Conservation (phyloP, 1,139 yeast species). For the Taphrina pruni region DNA sequence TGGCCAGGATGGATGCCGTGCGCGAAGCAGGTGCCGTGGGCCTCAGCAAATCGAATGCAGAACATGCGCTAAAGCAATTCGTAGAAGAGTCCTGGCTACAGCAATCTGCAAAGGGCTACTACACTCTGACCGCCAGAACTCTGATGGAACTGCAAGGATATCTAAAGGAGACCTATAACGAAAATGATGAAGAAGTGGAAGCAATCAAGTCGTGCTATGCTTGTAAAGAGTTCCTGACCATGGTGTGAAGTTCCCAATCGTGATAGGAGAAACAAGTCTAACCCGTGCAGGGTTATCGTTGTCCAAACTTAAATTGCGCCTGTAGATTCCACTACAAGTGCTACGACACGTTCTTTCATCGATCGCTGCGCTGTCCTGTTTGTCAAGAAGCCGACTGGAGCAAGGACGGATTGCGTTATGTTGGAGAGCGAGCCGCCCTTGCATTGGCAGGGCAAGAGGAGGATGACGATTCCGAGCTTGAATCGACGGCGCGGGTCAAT, state of each 20-base stretch:
- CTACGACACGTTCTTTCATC: slow-evolving; percentile 17
- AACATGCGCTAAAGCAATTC: slow-evolving; percentile 29
- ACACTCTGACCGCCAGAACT: slow-evolving; percentile 29
- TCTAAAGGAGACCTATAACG: slow-evolving; percentile 29
- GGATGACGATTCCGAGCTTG: not conserved
- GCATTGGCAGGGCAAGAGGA: not conserved
- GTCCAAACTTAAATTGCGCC: slow-evolving; percentile 32
- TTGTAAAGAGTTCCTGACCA: slow-evolving; percentile 13
- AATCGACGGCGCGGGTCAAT: not conserved
- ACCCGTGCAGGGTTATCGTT: slow-evolving; percentile 28
- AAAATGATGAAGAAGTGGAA: slow-evolving; percentile 22
- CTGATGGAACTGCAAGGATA: slow-evolving; percentile 38
- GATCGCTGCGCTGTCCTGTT: slow-evolving; percentile 12
- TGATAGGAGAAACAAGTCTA: not conserved
- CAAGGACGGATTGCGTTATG: slow-evolving; percentile 2
- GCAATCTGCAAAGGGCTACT: slow-evolving; percentile 25
- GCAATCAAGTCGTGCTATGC: slow-evolving; percentile 19
- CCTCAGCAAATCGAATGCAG: slow-evolving; percentile 16
- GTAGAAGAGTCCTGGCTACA: slow-evolving; percentile 39
- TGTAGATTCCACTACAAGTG: slow-evolving; percentile 21
- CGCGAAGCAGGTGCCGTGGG: slow-evolving; percentile 13
- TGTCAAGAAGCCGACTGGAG: slow-evolving; percentile 16
- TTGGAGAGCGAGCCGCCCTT: slow-evolving; percentile 24
- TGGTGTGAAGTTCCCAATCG: not conserved
- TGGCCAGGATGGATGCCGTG: slow-evolving; percentile 31